Conservation (phyloP, 2,329 filamentous ascomycete species). For the Davidsoniella virescens region DNA sequence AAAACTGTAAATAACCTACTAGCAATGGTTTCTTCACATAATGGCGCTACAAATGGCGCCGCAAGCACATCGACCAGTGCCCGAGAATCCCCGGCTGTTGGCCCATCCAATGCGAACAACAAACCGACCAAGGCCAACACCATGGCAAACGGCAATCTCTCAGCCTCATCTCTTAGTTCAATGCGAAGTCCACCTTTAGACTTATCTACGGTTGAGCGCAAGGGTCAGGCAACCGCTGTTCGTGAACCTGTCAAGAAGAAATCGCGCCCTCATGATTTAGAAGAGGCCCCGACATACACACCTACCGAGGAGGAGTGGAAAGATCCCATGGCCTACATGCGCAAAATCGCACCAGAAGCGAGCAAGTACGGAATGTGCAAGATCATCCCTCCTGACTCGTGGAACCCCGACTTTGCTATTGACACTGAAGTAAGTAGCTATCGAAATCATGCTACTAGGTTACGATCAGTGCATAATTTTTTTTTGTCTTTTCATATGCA, state of each 20-base stretch:
- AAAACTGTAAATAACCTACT: not conserved
- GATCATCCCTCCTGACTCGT: conserved; percentile 81
- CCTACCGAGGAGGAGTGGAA: conserved; percentile 90
- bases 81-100: conserved; percentile 34
- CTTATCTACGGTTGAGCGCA: conserved; percentile 76
- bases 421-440: conserved; percentile 63
- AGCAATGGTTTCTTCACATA: conserved; percentile 10
- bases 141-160: conserved; percentile 19
- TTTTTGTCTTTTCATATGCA: conserved; percentile 1
- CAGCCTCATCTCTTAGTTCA: conserved; percentile 36
- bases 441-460: not conserved
- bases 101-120: conserved; percentile 17
- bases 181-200: conserved; percentile 53
- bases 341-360: conserved; percentile 77
- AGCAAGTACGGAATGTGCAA: conserved; percentile 85
- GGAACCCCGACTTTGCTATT: conserved; percentile 91
- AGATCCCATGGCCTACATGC: conserved; percentile 85
- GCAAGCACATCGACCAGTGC: conserved; percentile 28
- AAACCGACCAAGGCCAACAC: conserved; percentile 33
- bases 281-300: conserved; percentile 78
- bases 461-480: not conserved
- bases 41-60: conserved; percentile 20
- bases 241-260: conserved; percentile 64
- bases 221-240: conserved; percentile 62
- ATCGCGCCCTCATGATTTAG: conserved; percentile 65